Percentiles rank a stretch among this genome's conserved stretches.
These are phyloP conservation scores for Lachancea quebecensis DNA, from an alignment of 805 yeast species.

Conservation along the genomic window DNA sequence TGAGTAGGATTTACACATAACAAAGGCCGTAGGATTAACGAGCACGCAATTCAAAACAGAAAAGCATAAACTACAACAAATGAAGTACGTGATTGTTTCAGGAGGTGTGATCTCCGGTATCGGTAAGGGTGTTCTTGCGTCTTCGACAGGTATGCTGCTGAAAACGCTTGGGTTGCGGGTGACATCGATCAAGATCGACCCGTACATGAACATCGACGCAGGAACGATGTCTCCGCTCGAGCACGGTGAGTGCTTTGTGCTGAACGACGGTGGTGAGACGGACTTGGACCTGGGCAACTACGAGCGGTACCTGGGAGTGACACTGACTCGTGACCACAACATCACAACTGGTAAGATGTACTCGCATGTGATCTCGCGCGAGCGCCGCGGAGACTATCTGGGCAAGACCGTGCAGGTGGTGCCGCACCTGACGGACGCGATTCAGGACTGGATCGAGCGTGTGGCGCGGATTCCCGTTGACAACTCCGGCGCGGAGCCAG, in stretches of 20 bases:
- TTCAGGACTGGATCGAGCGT: constrained; percentile 97
- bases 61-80: constrained; percentile 26
- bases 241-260: constrained; percentile 97
- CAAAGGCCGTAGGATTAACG: neutral
- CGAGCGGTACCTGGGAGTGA: constrained; percentile 91
- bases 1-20: neutral
- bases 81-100: constrained; percentile 99
- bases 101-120: constrained; percentile 99
- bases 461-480: constrained; percentile 92
- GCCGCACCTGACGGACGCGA: constrained; percentile 94
- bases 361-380: constrained; percentile 86
- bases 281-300: constrained; percentile 97
- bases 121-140: constrained; percentile 97
- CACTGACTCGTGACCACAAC: constrained; percentile 89
- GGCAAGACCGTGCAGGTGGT: constrained; percentile 99
- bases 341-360: constrained; percentile 98
- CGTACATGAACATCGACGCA: constrained; percentile 98
- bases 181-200: constrained; percentile 96
- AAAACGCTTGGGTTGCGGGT: constrained; percentile 92
- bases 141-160: constrained; percentile 90
- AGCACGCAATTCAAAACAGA: neutral
- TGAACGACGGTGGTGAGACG: constrained; percentile 98
- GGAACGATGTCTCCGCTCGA: constrained; percentile 99
- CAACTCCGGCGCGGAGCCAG: constrained; percentile 80
- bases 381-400: constrained; percentile 92